Base-by-base conservation (phyloP, 148 eudicot species). In the Camellia lanceoleosa region DNA sequence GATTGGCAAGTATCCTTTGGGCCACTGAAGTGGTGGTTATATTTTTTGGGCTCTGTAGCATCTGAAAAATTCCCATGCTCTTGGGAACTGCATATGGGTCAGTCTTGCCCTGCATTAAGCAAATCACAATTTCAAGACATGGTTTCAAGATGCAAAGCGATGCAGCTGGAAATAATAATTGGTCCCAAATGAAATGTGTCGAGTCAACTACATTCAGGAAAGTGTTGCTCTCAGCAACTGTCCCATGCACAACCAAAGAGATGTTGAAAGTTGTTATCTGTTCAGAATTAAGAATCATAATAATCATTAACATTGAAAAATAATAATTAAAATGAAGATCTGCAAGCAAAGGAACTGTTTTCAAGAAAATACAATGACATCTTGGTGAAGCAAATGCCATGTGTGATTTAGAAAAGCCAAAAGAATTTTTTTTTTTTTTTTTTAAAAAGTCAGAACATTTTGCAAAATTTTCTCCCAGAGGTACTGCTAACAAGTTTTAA, bases 221-320 rank as follows among this genome's bases (percentile, higher is more conserved):
- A 85, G 86, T 84, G 85, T 89, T 89, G 82, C 87, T 84, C 91
- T 95, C 99, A 13, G 97, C 87, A 76, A 93, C 86, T 51, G 97
- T 93, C 84, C 99, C 99, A 66, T 80, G 97, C 47, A 92, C 94
- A 52, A 95, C 94, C 86, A 90, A 73, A 78, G 95, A 89, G 63
- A 95, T 92, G 84, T 95, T 95, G 89, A 95, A 95, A 79, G 97
- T 95, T 54, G 85, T 88, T 47, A 91, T 87, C 94, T 91, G 74
- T 38, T 47, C 71, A 71, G 18, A 19, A 61, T 74, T 11, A 19
- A 80, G 16, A 13, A 23, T 8, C 3, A 71, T 0, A 52, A 10
- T 11, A 66, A 8, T 42, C 23, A 46, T 30, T 46, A 4, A 9
- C 23, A 47, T 52, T 30, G 38, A 64, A 23, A 16, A 60, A 59